Conservation (phyloP, 2,329 filamentous ascomycete species). For the Chaetomium strumarium region DNA sequence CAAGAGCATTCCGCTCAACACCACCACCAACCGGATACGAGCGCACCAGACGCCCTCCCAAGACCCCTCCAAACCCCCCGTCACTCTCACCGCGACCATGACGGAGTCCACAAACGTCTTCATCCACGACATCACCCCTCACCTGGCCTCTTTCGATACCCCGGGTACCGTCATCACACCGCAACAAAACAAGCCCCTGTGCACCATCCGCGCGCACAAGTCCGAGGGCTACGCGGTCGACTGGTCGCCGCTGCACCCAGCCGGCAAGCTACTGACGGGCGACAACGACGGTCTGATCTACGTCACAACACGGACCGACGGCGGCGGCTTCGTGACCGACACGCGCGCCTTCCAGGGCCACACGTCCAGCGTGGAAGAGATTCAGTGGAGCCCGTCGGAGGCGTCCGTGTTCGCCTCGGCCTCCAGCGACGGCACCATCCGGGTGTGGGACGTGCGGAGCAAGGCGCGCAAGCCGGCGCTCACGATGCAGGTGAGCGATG, state of each 20-base stretch:
- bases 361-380: conserved; percentile 79
- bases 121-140: conserved; percentile 90
- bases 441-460: conserved; percentile 90
- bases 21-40: conserved; percentile 91
- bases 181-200: conserved; percentile 81
- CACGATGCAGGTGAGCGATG: conserved; percentile 73
- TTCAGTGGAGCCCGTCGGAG: conserved; percentile 95
- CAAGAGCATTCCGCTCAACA: conserved; percentile 76
- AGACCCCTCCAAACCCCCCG: conserved; percentile 65
- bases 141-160: conserved; percentile 82
- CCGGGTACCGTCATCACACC: conserved; percentile 76
- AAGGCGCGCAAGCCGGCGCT: conserved; percentile 87
- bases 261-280: conserved; percentile 83
- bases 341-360: conserved; percentile 79
- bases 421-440: conserved; percentile 88
- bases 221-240: conserved; percentile 93
- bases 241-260: conserved; percentile 78
- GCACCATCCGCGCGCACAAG: conserved; percentile 85
- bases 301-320: conserved; percentile 76
- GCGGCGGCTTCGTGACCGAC: conserved; percentile 85
- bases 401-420: conserved; percentile 91
- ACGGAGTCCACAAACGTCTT: conserved; percentile 82
- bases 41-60: conserved; percentile 70
- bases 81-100: conserved; percentile 85
- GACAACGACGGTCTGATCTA: conserved; percentile 90